Conservation (phyloP, 2,329 filamentous ascomycete genomes). For the Aspergillus puulaauensis region DNA sequence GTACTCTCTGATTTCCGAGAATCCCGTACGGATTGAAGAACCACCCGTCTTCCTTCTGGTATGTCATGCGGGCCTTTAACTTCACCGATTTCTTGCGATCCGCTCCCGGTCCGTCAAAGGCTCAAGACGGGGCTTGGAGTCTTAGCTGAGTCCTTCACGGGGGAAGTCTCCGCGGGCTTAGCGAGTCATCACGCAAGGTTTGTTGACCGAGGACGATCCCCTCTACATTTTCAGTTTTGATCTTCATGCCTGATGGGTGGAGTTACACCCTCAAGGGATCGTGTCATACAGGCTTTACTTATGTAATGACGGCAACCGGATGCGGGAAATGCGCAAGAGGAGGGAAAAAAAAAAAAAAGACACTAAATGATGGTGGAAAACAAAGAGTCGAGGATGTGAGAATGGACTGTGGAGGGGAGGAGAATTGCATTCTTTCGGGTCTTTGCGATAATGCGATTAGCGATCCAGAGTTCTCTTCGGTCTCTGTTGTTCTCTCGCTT, state of each 20-base stretch:
- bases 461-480: not conserved
- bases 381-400: not conserved
- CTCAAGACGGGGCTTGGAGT: constrained; percentile 18
- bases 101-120: constrained; percentile 25
- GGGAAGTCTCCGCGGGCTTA: not conserved
- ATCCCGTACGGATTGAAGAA: constrained; percentile 13
- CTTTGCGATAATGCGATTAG: not conserved
- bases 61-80: constrained; percentile 36
- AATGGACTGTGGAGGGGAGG: not conserved
- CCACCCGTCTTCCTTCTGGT: not conserved
- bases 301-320: not conserved
- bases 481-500: not conserved
- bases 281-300: constrained; percentile 10
- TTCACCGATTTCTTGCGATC: constrained; percentile 35
- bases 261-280: constrained; percentile 8
- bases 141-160: not conserved
- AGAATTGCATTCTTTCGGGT: constrained; percentile 5
- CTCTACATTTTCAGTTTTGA: constrained; percentile 4
- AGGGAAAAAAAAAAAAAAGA: not conserved
- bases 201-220: constrained; percentile 12
- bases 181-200: constrained; percentile 5
- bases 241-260: constrained; percentile 7
- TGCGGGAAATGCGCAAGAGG: constrained; percentile 2
- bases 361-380: not conserved
- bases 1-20: not conserved